Evolutionary conservation across 176 grass and related monocot genomes (phyloP), one percentile per base, ranked within the genome.

Genomic region (Rhynchospora tenuis): DNA sequence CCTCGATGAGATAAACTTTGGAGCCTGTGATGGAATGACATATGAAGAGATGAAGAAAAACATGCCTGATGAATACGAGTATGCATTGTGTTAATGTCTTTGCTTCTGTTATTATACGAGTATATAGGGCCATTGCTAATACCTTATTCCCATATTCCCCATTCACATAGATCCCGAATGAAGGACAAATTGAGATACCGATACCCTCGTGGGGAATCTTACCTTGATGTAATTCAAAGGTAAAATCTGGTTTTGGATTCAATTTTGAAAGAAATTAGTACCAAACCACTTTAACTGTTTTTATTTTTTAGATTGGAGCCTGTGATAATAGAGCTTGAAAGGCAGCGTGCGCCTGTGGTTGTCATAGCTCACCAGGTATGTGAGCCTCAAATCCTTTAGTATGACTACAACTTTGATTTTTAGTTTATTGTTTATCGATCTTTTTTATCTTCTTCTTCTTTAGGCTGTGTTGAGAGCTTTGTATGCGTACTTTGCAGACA

Each of bases 361-460:
- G 96, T 98, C 75, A 91, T 98, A 93, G 86, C 96, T 92, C 96
- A 98, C 84, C 96, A 98, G 89, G 96, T 98, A 95, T 80, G 72
- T 23, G 55, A 29, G 15, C 22, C 19, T 65, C 52, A n/a, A 31
- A 38, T 61, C 57, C 59, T 82, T 63, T 19, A 12, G 77, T 85
- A 9, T 88, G 46, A 78, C 54, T 75, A 16, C 23, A 24, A 56
- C 52, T 59, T 45, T 87, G 46, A 84, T 62, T 80, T 20, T 6
- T 51, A n/a, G 27, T 33, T 19, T 17, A 77, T 84, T 38, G 83
- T 88, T 27, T 79, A 75, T 52, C 85, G 69, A 67, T 68, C 9
- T 52, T 70, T 9, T 73, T 82, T n/a, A n/a, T n/a, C n/a, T n/a
- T n/a, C n/a, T 23, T 67, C 33, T 24, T 66, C 14, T 26, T 64